Evolutionary conservation across 1,284 basidiomycete genomes (phyloP), one percentile per base, ranked within the genome.

Genomic region (Ceratobasidium sp.): DNA sequence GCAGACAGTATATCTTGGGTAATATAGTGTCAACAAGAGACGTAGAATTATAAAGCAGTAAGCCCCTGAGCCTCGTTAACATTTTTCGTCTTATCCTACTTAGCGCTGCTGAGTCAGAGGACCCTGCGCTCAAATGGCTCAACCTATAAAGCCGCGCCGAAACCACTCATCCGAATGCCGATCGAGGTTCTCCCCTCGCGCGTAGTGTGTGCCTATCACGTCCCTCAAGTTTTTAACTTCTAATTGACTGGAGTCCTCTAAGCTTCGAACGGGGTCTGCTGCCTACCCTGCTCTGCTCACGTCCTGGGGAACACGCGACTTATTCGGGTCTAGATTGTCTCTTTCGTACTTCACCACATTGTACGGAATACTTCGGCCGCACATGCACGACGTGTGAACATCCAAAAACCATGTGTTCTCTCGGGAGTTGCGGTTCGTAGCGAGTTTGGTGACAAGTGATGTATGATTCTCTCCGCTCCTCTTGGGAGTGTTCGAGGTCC

Each of bases 141-240:
- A 37, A 63, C 31, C 45, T 74, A 74, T 74, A 74, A 74, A 71
- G 56, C 15, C 69, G 69, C 69, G 23, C n/a, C n/a, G 37, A 74
- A 74, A 63, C 49, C n/a, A 17, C 69, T 74, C 69, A 74, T 23
- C 33, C 26, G 31, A 31, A 26, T 35, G 28, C 33, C 31, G 31
- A 33, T 60, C 58, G 31, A 60, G n/a, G 20, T 60, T 35, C 15
- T 42, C 39, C 39, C 13, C 20, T 17, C 20, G 42, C 42, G n/a
- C n/a, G n/a, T n/a, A n/a, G n/a, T n/a, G n/a, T n/a, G n/a, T n/a
- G n/a, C n/a, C n/a, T n/a, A n/a, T n/a, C n/a, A n/a, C n/a, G n/a
- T 45, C 7, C 13, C 42, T 11, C 2, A 31, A 53, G 28, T 17
- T 58, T 45, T 31, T 54, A n/a, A 4, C 33, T 49, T 65, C 42